Evolutionary conservation across 768 basidiomycete species (phyloP).

Genomic region (Naematelia encephala): DNA sequence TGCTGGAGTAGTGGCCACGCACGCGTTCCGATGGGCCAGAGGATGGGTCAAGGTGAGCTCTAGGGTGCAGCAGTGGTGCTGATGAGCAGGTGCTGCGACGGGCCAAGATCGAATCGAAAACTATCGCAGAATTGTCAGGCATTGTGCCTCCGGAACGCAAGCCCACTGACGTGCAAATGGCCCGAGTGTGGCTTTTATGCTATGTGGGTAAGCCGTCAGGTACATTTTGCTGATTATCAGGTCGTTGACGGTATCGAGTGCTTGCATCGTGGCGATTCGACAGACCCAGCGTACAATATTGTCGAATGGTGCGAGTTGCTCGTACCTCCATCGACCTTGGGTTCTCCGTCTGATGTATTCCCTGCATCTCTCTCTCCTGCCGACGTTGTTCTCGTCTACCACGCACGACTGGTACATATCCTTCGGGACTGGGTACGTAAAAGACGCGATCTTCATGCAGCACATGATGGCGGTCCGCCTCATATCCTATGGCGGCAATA

Average conservation of each 20-base stretch:
- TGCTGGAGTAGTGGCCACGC: constrained; percentile 22
- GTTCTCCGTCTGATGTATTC: background rate
- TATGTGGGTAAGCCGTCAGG: constrained; percentile 21
- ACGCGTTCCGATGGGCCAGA: constrained; percentile 34
- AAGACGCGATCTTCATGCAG: background rate
- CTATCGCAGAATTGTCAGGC: constrained; percentile 16
- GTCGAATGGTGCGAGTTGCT: constrained; percentile 14
- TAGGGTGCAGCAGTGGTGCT: background rate
- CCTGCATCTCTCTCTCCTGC: background rate
- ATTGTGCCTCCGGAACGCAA: constrained; percentile 28
- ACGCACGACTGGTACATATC: constrained; percentile 18
- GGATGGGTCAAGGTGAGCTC: constrained; percentile 34
- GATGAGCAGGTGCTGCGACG: constrained; percentile 6
- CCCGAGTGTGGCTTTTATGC: constrained; percentile 35
- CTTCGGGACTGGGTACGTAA: constrained; percentile 12
- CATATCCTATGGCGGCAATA: background rate
- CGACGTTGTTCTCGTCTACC: constrained; percentile 19
- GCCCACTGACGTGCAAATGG: constrained; percentile 20
- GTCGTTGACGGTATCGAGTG: constrained; percentile 22
- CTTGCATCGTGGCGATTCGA: constrained; percentile 8
- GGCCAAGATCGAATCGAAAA: constrained; percentile 8
- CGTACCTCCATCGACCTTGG: constrained; percentile 1
- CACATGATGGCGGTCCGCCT: background rate
- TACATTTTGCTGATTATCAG: background rate
- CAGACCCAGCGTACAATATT: constrained; percentile 12